phyloP scores from a whole-genome alignment of 352 stramenopile species.

The Elongisporangium senticosum region DNA sequence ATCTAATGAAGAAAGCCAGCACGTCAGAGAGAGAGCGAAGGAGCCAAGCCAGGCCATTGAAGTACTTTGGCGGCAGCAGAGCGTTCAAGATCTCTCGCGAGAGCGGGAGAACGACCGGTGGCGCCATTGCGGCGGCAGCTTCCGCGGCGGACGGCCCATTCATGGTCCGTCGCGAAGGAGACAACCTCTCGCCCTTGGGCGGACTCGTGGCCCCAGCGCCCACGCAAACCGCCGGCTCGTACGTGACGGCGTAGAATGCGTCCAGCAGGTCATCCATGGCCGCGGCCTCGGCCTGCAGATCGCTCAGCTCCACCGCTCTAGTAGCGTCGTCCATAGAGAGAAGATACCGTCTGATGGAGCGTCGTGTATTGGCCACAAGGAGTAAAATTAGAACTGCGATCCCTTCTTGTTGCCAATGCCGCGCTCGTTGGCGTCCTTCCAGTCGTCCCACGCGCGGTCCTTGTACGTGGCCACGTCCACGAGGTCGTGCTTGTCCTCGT shows the following conservation, averaged over 20 bases:
- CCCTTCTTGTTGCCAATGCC: conserved; percentile 96
- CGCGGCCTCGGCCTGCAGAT: conserved; percentile 11
- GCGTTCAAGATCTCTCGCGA: conserved; percentile 60
- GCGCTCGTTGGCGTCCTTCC: conserved; percentile 93
- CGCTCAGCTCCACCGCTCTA: background rate
- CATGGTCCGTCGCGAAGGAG: conserved; percentile 10
- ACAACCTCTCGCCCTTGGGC: conserved; percentile 15
- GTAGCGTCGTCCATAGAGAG: background rate
- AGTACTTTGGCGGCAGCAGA: conserved; percentile 63
- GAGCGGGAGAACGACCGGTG: conserved; percentile 10
- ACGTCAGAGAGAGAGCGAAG: background rate
- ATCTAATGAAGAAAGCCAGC: conserved; percentile 21
- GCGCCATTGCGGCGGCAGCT: conserved; percentile 1
- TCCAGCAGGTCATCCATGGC: conserved; percentile 32
- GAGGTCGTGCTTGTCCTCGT: conserved; percentile 91
- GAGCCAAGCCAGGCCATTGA: background rate
- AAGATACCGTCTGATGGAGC: conserved; percentile 2
- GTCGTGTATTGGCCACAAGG: background rate
- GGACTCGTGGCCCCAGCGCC: conserved; percentile 21
- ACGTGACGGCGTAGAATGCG: conserved; percentile 59
- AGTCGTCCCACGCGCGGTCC: conserved; percentile 96
- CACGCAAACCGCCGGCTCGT: conserved; percentile 46
- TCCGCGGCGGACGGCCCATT: conserved; percentile 7
- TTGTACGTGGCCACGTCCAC: conserved; percentile 91
- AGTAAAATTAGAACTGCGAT: conserved; percentile 84